Conservation (phyloP, 345 rosid genomes). For the Nasturtium officinale region DNA sequence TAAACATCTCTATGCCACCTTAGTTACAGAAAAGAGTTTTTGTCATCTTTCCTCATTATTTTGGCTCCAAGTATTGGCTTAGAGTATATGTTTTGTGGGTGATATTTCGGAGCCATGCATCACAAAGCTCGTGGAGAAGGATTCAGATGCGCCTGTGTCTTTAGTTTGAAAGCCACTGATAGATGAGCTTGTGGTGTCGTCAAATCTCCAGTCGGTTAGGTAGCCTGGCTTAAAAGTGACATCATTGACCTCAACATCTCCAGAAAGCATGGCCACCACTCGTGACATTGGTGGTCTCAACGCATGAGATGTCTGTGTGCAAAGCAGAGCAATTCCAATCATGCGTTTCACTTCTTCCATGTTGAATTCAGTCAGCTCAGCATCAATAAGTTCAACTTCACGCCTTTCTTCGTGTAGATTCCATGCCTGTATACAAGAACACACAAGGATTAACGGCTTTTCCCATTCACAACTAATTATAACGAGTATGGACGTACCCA, state of each 20-base stretch:
- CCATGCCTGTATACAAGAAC: constrained; percentile 55
- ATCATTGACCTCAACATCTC: constrained; percentile 63
- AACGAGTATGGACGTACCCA: constrained; percentile 46
- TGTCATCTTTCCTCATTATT: constrained; percentile 34
- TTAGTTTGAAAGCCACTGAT: constrained; percentile 17
- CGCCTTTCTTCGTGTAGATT: constrained; percentile 50
- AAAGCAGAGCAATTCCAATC: constrained; percentile 61
- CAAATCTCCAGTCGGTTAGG: constrained; percentile 60
- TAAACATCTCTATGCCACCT: constrained; percentile 4
- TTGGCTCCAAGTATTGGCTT: constrained; percentile 29
- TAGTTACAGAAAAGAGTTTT: background rate
- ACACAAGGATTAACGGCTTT: background rate
- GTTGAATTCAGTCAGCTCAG: constrained; percentile 42
- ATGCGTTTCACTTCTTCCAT: constrained; percentile 54
- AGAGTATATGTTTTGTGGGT: background rate
- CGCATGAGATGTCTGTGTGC: constrained; percentile 63
- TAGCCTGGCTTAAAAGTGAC: constrained; percentile 54
- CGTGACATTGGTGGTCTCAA: constrained; percentile 68
- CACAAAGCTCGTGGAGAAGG: constrained; percentile 14
- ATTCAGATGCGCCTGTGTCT: background rate
- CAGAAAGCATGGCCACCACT: constrained; percentile 65
- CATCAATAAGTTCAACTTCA: constrained; percentile 51
- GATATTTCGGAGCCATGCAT: constrained; percentile 11
- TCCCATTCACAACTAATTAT: background rate
- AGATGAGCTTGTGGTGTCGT: constrained; percentile 44